These are phyloP conservation scores for Emiliania huxleyi DNA, from an alignment of 78 protist genomes.

Conservation along the genomic window DNA sequence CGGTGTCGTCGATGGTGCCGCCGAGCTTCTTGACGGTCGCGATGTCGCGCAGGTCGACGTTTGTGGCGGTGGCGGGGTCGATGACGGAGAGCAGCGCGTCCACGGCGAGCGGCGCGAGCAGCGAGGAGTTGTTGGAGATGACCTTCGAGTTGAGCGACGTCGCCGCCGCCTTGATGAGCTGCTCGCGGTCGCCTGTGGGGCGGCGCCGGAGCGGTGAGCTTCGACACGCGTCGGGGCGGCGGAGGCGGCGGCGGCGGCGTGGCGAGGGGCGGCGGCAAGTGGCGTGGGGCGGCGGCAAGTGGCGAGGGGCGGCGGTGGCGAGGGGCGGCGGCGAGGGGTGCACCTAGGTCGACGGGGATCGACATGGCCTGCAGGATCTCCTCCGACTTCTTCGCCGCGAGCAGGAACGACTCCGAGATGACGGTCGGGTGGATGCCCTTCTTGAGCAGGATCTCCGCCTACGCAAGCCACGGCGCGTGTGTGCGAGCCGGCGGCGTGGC, in stretches of 20 bases:
- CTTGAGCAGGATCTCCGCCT: not conserved
- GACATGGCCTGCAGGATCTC: slow-evolving; percentile 50
- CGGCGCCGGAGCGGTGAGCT: too few relatives aligned
- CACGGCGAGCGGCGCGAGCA: slow-evolving; percentile 97
- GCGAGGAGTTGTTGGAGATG: slow-evolving; percentile 86
- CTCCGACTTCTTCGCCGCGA: slow-evolving; percentile 73
- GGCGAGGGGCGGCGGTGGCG: too few relatives aligned
- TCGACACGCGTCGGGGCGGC: too few relatives aligned
- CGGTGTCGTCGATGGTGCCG: slow-evolving; percentile 97
- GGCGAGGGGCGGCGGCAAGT: too few relatives aligned
- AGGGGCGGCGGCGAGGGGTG: too few relatives aligned
- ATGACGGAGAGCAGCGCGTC: slow-evolving; percentile 90
- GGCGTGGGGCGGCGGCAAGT: too few relatives aligned
- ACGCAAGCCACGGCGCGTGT: not conserved
- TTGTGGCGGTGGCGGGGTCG: slow-evolving; percentile 52
- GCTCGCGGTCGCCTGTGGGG: slow-evolving; percentile 83
- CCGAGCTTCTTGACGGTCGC: slow-evolving; percentile 75
- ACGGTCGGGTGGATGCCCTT: slow-evolving; percentile 93
- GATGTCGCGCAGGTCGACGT: slow-evolving; percentile 68
- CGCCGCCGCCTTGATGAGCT: slow-evolving; percentile 84
- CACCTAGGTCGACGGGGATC: slow-evolving; percentile 81
- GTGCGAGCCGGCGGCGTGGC: too few relatives aligned
- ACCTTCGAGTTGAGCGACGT: slow-evolving; percentile 97
- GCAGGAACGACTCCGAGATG: slow-evolving; percentile 81
- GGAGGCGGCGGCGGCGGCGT: too few relatives aligned